Conservation (phyloP, 75 land plant genomes). For the Ceratopteris richardii region DNA sequence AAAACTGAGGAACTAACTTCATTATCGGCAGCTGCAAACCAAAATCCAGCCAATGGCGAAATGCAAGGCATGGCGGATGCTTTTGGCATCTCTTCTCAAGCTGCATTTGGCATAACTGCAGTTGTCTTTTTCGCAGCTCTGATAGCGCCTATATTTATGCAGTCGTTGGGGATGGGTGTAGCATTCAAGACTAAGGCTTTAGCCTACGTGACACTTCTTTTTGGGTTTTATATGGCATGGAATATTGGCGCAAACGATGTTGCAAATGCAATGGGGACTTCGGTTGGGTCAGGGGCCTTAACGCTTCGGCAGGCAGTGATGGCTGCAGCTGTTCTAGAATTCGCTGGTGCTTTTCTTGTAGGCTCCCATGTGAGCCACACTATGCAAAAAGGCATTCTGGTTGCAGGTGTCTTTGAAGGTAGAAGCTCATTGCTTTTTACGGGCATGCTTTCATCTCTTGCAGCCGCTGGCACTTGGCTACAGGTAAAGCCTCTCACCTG, state of each 20-base stretch:
- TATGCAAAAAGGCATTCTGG: constrained; percentile 94
- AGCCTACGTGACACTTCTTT: constrained; percentile 63
- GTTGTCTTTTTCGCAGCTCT: constrained; percentile 62
- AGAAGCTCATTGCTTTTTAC: constrained; percentile 72
- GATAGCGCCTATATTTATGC: constrained; percentile 54
- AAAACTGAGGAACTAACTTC: no score
- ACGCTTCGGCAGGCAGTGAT: constrained; percentile 82
- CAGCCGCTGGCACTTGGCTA: constrained; percentile 94
- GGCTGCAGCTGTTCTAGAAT: constrained; percentile 78
- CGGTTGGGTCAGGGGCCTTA: constrained; percentile 92
- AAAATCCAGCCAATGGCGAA: no score
- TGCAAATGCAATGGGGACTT: constrained; percentile 99
- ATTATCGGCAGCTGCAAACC: no score
- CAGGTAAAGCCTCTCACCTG: constrained; percentile 71
- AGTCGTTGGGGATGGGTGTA: constrained; percentile 35
- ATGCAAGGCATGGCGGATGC: constrained; percentile 95
- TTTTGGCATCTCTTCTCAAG: constrained; percentile 61
- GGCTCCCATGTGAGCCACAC: constrained; percentile 95
- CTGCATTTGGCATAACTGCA: constrained; percentile 59
- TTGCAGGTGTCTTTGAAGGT: constrained; percentile 62
- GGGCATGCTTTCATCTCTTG: constrained; percentile 82
- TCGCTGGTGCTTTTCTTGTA: constrained; percentile 79
- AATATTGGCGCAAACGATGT: constrained; percentile 98
- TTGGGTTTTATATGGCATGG: constrained; percentile 98
- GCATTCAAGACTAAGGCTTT: constrained; percentile 43